Evolutionary conservation across 805 yeast species (phyloP).

Genomic region (Crinitomyces ghanaensis): DNA sequence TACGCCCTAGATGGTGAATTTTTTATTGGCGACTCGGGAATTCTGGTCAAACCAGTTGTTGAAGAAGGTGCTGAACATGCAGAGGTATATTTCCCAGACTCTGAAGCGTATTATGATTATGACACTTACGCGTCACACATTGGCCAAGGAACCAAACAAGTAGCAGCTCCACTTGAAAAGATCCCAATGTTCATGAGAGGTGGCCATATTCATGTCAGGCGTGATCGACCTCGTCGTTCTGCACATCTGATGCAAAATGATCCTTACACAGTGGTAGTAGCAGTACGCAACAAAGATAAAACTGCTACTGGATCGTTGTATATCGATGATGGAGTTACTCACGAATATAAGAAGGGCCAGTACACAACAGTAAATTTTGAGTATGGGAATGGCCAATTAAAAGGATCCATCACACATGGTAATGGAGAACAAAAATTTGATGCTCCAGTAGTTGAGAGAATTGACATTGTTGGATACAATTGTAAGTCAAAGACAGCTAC

Average conservation of each 20-base stretch:
- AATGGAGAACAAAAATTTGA: slow-evolving; percentile 3
- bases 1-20: slow-evolving; percentile 74
- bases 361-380: too few species aligned
- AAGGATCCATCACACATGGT: neutral
- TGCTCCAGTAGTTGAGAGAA: slow-evolving; percentile 11
- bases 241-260: slow-evolving; percentile 62
- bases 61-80: slow-evolving; percentile 36
- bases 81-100: slow-evolving; percentile 39
- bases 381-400: slow-evolving; percentile 27
- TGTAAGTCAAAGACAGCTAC: neutral
- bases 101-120: slow-evolving; percentile 28
- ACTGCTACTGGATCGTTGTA: slow-evolving; percentile 49
- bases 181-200: slow-evolving; percentile 72
- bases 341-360: slow-evolving; percentile 39
- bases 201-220: slow-evolving; percentile 58
- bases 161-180: slow-evolving; percentile 31
- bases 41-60: slow-evolving; percentile 73
- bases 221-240: slow-evolving; percentile 71
- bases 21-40: slow-evolving; percentile 57
- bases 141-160: slow-evolving; percentile 7
- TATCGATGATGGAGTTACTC: slow-evolving; percentile 77
- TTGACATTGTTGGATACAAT: slow-evolving; percentile 9
- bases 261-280: slow-evolving; percentile 65
- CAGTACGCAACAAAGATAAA: slow-evolving; percentile 35
- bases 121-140: slow-evolving; percentile 3